phyloP scores from a whole-genome alignment of 495 filamentous ascomycete species.

The Podospora appendiculata region DNA sequence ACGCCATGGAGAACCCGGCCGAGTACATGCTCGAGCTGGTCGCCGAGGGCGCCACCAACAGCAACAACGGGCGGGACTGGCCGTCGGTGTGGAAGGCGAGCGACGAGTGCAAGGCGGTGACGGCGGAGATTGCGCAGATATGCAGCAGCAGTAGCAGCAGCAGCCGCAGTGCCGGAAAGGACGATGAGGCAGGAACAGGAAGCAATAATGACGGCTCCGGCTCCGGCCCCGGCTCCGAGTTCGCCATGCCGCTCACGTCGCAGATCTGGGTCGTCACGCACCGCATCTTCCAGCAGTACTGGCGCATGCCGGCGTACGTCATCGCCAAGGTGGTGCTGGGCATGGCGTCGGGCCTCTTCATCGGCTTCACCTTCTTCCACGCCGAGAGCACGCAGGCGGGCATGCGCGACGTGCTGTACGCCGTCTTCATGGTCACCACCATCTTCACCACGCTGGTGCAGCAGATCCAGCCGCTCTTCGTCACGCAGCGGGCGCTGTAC shows the following conservation, averaged over 20 bases:
- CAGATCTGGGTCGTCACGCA: constrained; percentile 40
- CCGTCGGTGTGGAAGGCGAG: constrained; percentile 64
- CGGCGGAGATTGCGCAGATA: constrained; percentile 50
- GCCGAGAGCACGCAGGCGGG: constrained; percentile 49
- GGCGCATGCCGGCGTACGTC: constrained; percentile 68
- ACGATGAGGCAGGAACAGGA: too few relatives aligned
- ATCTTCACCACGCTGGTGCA: constrained; percentile 56
- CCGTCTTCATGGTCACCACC: constrained; percentile 65
- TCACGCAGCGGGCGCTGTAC: constrained; percentile 58
- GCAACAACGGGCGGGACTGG: constrained; percentile 62
- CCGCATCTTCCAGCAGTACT: constrained; percentile 69
- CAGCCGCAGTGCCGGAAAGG: too few relatives aligned
- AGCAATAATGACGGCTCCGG: neutral
- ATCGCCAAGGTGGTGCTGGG: constrained; percentile 46
- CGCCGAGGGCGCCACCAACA: constrained; percentile 45
- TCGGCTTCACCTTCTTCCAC: constrained; percentile 70
- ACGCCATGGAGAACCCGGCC: constrained; percentile 58
- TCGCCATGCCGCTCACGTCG: constrained; percentile 19
- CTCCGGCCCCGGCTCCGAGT: constrained; percentile 10
- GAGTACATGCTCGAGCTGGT: constrained; percentile 88
- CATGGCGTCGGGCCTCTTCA: constrained; percentile 48
- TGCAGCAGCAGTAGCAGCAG: neutral
- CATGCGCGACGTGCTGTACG: constrained; percentile 59
- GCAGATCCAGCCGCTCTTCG: constrained; percentile 63
- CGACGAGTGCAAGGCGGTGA: constrained; percentile 50